Base-by-base conservation (phyloP, 345 rosid genomes). In the Adansonia digitata region DNA sequence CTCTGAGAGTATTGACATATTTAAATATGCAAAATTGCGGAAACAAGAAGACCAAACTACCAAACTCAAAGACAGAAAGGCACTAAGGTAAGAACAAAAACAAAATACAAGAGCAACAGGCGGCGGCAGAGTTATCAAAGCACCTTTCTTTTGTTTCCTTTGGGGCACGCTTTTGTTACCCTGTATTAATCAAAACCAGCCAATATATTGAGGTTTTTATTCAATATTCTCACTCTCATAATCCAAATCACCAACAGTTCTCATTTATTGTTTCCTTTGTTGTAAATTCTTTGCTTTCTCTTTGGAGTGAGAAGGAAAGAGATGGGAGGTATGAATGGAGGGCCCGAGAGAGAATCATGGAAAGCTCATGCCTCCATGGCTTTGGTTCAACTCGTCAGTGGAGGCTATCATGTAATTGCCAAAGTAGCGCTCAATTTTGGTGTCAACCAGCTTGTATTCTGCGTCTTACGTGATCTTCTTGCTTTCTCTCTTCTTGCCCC, bases 401-500 rank as follows among this genome's bases (percentile, higher is more conserved):
- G 99, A 40, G 98, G 99, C 18, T 93, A 95, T 81, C 99, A 95
- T 77, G 99, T 95, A 18, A 89, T 95, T 66, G 93, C 99, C 62
- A 95, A 93, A 86, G 89, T 93, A 18, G 99, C 99, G 72, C 97
- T 95, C 72, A 91, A 93, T 67, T 93, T 85, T 80, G 99, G 99
- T 22, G 87, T 95, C 83, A 93, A 91, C 81, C 98, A 93, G 91
- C 88, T 95, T 63, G 99, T 95, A 62, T 95, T 95, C 84, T 95
- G 99, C 69, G 94, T 95, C 76, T 87, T 80, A 68, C 95, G 99
- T 67, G 99, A 95, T 85, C 93, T 95, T 77, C 82, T 95, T 63
- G 99, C 97, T 43, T 92, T 93, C 77, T 78, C 89, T 27, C 86
- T 94, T 79, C 98, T 94, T 46, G 97, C 94, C 46, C 97, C 98